A percentile compares a stretch with the other conserved stretches of the same genome.
Evolutionary conservation across 2,329 filamentous ascomycete species (phyloP).

Genomic region (Chaetomium olivaceum): DNA sequence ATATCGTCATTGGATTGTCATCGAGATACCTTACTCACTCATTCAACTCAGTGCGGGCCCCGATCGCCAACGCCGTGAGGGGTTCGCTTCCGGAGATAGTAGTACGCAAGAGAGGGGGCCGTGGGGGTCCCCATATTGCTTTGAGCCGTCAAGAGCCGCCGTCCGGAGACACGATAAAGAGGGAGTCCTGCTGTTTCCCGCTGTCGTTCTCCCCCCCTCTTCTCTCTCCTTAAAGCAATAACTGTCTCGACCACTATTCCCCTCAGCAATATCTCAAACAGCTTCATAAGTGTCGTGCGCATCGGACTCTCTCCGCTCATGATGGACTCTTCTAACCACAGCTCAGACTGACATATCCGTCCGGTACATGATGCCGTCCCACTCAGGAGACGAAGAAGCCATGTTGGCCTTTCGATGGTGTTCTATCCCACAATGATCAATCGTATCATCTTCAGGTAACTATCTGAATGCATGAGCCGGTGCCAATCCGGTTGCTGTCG

Average conservation of each 20-base stretch:
- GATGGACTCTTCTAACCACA: conserved; percentile 17
- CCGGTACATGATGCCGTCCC: conserved; percentile 24
- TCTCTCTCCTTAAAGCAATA: not conserved
- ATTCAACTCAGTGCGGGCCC: not conserved
- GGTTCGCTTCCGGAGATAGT: not conserved
- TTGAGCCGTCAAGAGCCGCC: conserved; percentile 21
- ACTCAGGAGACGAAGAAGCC: conserved; percentile 19
- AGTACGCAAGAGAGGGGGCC: conserved; percentile 6
- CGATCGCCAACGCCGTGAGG: conserved; percentile 11
- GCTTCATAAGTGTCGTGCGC: conserved; percentile 22
- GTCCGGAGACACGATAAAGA: not conserved
- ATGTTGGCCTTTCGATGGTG: conserved; percentile 31
- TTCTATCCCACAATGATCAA: conserved; percentile 32
- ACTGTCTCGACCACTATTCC: not conserved
- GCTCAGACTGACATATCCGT: conserved; percentile 15
- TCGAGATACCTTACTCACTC: not conserved
- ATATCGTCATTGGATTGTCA: conserved; percentile 24
- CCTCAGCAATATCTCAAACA: not conserved
- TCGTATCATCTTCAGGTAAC: conserved; percentile 37
- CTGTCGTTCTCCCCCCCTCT: not conserved
- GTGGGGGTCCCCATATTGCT: conserved; percentile 13
- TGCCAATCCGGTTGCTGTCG: conserved; percentile 34
- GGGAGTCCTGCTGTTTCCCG: not conserved
- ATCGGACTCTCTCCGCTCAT: not conserved
- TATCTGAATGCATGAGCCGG: conserved; percentile 41